phyloP scores from a whole-genome alignment of 1,139 yeast genomes.

The Kluyveromyces marxianus region DNA sequence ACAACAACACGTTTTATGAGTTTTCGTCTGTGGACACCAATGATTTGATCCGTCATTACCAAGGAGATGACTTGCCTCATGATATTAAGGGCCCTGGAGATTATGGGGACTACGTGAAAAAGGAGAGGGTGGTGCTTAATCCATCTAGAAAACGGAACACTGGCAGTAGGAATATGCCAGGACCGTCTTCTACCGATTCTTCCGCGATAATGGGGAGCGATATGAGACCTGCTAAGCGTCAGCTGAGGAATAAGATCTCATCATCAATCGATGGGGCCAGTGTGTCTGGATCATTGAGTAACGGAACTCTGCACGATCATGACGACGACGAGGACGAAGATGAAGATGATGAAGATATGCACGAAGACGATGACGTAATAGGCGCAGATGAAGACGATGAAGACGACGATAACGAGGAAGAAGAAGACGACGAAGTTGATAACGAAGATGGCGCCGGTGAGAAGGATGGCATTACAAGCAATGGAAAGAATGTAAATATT shows the following conservation, averaged over 20 bases:
- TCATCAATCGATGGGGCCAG: not conserved
- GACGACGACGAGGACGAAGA: slow-evolving; percentile 16
- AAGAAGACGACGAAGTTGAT: not conserved
- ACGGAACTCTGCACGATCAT: not conserved
- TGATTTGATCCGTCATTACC: slow-evolving; percentile 52
- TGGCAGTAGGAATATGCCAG: slow-evolving; percentile 11
- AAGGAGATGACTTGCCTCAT: slow-evolving; percentile 36
- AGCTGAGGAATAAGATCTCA: not conserved
- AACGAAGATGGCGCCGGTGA: not conserved
- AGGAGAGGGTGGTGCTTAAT: slow-evolving; percentile 23
- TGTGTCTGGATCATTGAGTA: not conserved
- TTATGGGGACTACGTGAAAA: slow-evolving; percentile 36
- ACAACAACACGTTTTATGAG: slow-evolving; percentile 69
- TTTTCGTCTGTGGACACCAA: slow-evolving; percentile 66
- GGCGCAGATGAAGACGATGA: slow-evolving; percentile 6
- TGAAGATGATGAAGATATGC: slow-evolving; percentile 24
- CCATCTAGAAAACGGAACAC: slow-evolving; percentile 20
- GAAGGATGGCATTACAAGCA: not conserved
- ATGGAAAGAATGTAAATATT: too few relatives aligned
- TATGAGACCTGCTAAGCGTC: slow-evolving; percentile 1
- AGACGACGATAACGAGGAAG: slow-evolving; percentile 13
- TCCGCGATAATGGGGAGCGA: not conserved
- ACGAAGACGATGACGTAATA: slow-evolving; percentile 17
- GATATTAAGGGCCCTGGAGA: slow-evolving; percentile 57
- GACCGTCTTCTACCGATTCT: not conserved